Percentiles rank a stretch among this genome's conserved stretches.
Evolutionary conservation across 768 basidiomycete species (phyloP).

Genomic region (Suillus subalutaceus): DNA sequence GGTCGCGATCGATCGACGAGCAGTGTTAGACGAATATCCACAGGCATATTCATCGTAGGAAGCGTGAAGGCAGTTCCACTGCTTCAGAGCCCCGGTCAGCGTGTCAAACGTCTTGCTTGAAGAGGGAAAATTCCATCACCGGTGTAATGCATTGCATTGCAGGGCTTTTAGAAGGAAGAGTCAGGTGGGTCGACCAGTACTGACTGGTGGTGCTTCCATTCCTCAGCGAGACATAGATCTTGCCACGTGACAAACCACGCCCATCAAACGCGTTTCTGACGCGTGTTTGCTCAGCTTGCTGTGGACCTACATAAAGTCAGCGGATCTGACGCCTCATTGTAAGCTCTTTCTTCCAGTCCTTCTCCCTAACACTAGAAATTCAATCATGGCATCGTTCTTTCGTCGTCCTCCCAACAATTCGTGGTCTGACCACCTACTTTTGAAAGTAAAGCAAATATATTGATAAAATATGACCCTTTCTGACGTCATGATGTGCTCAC

Average conservation of each 20-base stretch:
- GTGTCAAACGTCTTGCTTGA: background rate
- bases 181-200: background rate
- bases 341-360: conserved; percentile 15
- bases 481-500: conserved; percentile 12
- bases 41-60: background rate
- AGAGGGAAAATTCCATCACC: background rate
- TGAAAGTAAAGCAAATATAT: conserved; percentile 48
- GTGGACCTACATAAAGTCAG: conserved; percentile 30
- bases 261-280: conserved; percentile 17
- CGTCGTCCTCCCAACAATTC: conserved; percentile 20
- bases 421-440: conserved; percentile 52
- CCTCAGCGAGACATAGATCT: background rate
- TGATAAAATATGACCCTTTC: background rate
- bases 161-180: background rate
- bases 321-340: conserved; percentile 16
- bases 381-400: conserved; percentile 30
- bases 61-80: conserved; percentile 1
- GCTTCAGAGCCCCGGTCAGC: background rate
- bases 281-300: conserved; percentile 2
- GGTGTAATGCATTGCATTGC: background rate
- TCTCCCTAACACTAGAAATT: conserved; percentile 9
- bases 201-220: conserved; percentile 3
- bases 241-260: conserved; percentile 28
- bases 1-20: background rate
- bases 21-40: background rate